Evolutionary conservation across 768 basidiomycete genomes (phyloP).

Genomic region (Podaxis sp.): DNA sequence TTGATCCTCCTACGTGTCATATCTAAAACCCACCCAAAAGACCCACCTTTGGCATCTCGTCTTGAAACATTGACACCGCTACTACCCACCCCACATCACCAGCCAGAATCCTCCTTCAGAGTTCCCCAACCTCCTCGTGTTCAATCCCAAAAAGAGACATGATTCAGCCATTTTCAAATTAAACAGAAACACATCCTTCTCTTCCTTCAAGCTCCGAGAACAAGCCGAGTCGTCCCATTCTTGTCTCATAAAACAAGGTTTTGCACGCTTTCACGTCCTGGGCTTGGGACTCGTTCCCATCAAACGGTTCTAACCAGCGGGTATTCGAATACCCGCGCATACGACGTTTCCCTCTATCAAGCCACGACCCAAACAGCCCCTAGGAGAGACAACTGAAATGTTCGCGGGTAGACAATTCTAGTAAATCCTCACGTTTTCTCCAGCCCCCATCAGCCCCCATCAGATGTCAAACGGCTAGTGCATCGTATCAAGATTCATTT

Average conservation of each 20-base stretch:
- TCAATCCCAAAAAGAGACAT: conserved; percentile 6
- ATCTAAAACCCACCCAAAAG: not conserved
- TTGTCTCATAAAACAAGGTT: not conserved
- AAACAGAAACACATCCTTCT: not conserved
- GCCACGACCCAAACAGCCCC: not conserved
- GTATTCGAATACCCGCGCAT: not conserved
- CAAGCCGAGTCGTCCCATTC: not conserved
- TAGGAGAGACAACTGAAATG: conserved; percentile 1
- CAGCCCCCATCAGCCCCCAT: conserved; percentile 5
- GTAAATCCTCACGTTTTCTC: conserved; percentile 1
- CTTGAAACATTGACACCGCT: not conserved
- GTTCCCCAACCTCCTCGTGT: conserved; percentile 2
- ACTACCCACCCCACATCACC: not conserved
- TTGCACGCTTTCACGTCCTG: not conserved
- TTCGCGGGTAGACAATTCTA: conserved; percentile 13
- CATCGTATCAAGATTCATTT: conserved; percentile 11
- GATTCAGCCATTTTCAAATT: not conserved
- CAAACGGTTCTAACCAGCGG: not conserved
- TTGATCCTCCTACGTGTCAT: not conserved
- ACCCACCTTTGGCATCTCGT: not conserved
- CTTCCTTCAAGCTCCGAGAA: conserved; percentile 1
- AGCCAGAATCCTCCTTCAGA: not conserved
- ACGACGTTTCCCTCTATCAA: not conserved
- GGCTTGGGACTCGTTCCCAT: not conserved
- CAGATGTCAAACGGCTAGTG: not conserved